phyloP scores from a whole-genome alignment of 2,329 filamentous ascomycete genomes.

The Stachybotrys elegans region DNA sequence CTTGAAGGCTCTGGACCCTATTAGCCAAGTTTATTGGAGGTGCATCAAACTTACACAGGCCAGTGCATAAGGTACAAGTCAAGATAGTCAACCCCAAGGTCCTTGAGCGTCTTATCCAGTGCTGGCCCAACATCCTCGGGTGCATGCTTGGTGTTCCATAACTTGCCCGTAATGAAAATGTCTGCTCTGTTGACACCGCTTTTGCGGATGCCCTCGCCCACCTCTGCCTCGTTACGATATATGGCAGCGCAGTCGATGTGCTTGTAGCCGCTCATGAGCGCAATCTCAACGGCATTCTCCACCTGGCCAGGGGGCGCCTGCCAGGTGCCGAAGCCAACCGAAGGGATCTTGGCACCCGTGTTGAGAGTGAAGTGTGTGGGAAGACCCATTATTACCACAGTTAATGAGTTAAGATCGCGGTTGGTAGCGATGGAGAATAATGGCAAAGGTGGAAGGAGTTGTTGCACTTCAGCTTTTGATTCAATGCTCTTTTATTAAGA shows the following conservation, averaged over 20 bases:
- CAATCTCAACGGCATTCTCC: constrained; percentile 29
- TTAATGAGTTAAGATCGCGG: no score
- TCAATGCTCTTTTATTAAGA: no score
- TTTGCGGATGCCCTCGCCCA: constrained; percentile 33
- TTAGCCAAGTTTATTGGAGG: neutral
- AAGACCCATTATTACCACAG: constrained; percentile 10
- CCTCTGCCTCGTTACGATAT: constrained; percentile 38
- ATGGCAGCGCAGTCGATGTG: constrained; percentile 41
- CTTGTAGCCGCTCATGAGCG: constrained; percentile 35
- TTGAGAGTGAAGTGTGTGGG: constrained; percentile 49
- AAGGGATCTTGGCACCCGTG: constrained; percentile 69
- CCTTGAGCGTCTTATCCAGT: constrained; percentile 40
- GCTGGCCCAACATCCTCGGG: constrained; percentile 40
- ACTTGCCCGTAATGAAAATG: constrained; percentile 52
- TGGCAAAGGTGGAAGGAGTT: no score
- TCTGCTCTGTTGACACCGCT: constrained; percentile 31
- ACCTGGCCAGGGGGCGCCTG: constrained; percentile 43
- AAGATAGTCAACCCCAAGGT: constrained; percentile 44
- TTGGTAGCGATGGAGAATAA: no score
- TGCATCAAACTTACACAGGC: constrained; percentile 20
- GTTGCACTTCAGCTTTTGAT: no score
- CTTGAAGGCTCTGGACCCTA: constrained; percentile 35
- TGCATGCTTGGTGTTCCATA: constrained; percentile 53
- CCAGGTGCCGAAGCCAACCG: constrained; percentile 71
- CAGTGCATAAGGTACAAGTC: constrained; percentile 24